These are phyloP conservation scores for Melocanna baccifera DNA, from an alignment of 176 grass and related monocot genomes.

Conservation along the genomic window DNA sequence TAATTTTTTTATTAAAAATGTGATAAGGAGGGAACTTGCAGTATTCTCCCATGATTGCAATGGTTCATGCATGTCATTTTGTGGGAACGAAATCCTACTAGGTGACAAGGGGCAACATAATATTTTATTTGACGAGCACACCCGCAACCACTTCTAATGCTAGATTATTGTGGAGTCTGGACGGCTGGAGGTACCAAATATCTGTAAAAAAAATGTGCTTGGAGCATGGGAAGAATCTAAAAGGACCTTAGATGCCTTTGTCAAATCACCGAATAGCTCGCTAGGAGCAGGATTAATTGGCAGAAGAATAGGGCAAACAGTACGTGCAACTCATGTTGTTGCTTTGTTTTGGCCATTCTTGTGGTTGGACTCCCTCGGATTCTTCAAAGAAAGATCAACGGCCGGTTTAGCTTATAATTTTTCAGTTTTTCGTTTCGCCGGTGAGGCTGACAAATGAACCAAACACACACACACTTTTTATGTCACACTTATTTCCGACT, in stretches of 20 bases:
- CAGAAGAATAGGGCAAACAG: background rate
- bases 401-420: background rate
- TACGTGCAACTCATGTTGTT: background rate
- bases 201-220: constrained; percentile 4
- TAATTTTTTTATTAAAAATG: background rate
- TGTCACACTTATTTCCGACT: no score
- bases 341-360: background rate
- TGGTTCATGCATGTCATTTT: constrained; percentile 35
- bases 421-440: no score
- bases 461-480: no score
- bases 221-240: constrained; percentile 40
- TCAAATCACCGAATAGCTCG: constrained; percentile 32
- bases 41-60: constrained; percentile 42
- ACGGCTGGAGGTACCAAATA: background rate
- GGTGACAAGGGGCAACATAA: constrained; percentile 35
- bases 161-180: background rate
- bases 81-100: constrained; percentile 59
- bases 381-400: background rate
- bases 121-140: constrained; percentile 48
- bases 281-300: background rate
- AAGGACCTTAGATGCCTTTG: constrained; percentile 31
- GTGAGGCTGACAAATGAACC: no score
- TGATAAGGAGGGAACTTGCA: background rate
- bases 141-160: constrained; percentile 32
- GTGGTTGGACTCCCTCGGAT: background rate